Base-by-base conservation (phyloP, 2,329 filamentous ascomycete genomes). In the Epichloe bromicola region DNA sequence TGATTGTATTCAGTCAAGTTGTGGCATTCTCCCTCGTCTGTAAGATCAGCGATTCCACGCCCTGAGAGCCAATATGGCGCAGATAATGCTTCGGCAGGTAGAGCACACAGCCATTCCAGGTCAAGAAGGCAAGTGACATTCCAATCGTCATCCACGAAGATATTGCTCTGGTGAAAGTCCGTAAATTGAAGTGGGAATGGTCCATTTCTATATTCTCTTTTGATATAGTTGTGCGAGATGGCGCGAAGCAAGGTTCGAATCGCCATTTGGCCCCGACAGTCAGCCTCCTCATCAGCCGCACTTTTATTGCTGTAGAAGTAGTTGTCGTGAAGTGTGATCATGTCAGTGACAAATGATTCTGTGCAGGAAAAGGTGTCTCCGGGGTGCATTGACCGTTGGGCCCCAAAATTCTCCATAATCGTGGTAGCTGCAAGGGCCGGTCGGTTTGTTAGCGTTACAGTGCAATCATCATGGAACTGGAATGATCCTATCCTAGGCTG, bases 61-160 rank as follows among this genome's bases (percentile, higher is more conserved):
- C 57, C 55, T 6, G 55, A 56, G 23, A 61, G 49, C 59, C 59
- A 61, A 36, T 58, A 55, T 8, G 60, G 57, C 2, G 55, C 53
- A 5, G 39, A 15, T 11, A 57, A 37, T 50, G 53, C 56, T 51
- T 60, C 55, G 10, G 46, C 17, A 0, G 58, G 58, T 4, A 58
- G 56, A 20, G 64, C 54, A 53, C 59, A 67, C 19, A 65, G 55
- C 64, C 62, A 69, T 55, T 68, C 65, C 19, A 64, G 58, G 52
- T 69, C 64, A 15, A 68, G 61, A 1, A 67, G 37, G 42, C 56
- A 57, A 10, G 57, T 64, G 33, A 68, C 56, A 46, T 68, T 65
- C 64, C 63, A 66, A 26, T 67, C 46, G 23, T 65, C 48, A 50
- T 69, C 63, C 11, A 68, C 62, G 30, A 69, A 59, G 30, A 70